Base-by-base conservation (phyloP, 2,329 filamentous ascomycete genomes). In the Xylaria sp. region DNA sequence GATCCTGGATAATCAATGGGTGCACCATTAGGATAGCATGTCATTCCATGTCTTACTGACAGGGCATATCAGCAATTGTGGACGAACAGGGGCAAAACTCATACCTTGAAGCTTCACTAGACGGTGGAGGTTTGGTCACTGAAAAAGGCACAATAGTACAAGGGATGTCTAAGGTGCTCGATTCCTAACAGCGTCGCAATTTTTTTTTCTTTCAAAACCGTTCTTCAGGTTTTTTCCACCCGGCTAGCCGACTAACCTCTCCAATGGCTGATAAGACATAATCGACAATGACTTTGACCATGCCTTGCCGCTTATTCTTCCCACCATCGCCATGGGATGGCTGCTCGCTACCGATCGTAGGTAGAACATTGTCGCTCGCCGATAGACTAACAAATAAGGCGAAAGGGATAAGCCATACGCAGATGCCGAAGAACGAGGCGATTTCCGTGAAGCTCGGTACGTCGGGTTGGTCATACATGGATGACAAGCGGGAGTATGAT, bases 401-500 rank as follows among this genome's bases (percentile, higher is more conserved):
- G 78, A 99, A 99, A 0, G 96, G 96, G 0, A 98, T 93, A 1
- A 99, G 86, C 96, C 96, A 99, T 0, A 99, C 94, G 75, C 94
- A 97, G 1, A 99, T 84, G 0, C 96, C 96, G 77, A 99, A 99
- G 81, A 96, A 99, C 0, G 93, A 95, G 0, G 96, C 94, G 53
- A 98, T 96, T 82, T 98, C 93, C 19, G 93, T 94, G 79, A 99
- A 99, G 45, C 88, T 91, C 0, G 96, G 96, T 53, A 93, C 78
- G 61, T 89, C 81, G 64, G 84, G 82, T 66, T 85, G 83, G 71
- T 93, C 88, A 77, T 92, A 90, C 77, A 88, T 85, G 62, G 88
- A 86, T 3, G 85, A 83, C 79, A 83, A 79, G 75, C 86, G 84
- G 64, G 85, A 81, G 80, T 90, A 89, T 2, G 89, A 83, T 62